These are phyloP conservation scores for Hyphopichia pseudoburtonii DNA, from an alignment of 1,139 yeast species.

Conservation along the genomic window DNA sequence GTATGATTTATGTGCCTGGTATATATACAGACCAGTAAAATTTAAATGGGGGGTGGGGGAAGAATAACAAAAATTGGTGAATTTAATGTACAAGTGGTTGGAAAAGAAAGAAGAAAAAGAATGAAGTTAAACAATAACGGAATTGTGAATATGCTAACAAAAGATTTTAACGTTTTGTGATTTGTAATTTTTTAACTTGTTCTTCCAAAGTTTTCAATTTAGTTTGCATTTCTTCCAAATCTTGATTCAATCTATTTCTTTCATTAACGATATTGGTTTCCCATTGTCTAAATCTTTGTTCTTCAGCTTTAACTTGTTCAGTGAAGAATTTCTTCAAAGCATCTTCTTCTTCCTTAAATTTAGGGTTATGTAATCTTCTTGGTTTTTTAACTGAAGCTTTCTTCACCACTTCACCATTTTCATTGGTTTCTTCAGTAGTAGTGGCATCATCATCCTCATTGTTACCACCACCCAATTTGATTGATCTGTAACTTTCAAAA, in stretches of 20 bases:
- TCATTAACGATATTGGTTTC: constrained; percentile 93
- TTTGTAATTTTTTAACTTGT: constrained; percentile 67
- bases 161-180: constrained; percentile 35
- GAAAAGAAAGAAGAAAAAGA: not conserved
- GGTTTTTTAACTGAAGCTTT: constrained; percentile 43
- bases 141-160: not conserved
- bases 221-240: constrained; percentile 82
- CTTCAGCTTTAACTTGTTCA: constrained; percentile 97
- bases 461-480: constrained; percentile 70
- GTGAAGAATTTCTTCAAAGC: constrained; percentile 92
- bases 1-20: too few relatives aligned
- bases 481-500: constrained; percentile 82
- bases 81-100: not conserved
- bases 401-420: constrained; percentile 35
- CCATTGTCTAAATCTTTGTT: constrained; percentile 97
- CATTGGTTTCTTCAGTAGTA: constrained; percentile 25
- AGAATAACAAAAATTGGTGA: too few relatives aligned
- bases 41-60: too few relatives aligned
- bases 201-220: constrained; percentile 73
- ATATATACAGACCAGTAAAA: too few relatives aligned
- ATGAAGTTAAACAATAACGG: too few relatives aligned
- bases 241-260: constrained; percentile 90
- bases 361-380: constrained; percentile 73
- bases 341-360: constrained; percentile 94
- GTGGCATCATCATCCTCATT: constrained; percentile 28